These are phyloP conservation scores for Polychytrium aggregatum DNA, from an alignment of 192 early-diverging fungal genomes.

Conservation along the genomic window DNA sequence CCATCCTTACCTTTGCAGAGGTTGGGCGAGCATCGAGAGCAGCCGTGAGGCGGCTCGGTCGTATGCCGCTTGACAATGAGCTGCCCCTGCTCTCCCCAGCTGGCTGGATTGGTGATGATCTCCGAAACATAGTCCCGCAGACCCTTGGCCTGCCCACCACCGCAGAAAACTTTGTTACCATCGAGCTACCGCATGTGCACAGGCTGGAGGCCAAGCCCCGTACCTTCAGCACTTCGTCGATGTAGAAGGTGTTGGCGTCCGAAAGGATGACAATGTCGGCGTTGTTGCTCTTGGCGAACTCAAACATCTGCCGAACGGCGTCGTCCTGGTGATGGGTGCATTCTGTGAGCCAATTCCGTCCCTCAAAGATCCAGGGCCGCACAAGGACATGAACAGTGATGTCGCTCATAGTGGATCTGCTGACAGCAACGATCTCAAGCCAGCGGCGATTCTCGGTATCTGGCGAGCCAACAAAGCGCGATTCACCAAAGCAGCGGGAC, in stretches of 20 bases:
- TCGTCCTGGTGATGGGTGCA: too few relatives aligned
- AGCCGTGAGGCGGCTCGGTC: constrained; percentile 14
- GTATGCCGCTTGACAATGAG: constrained; percentile 6
- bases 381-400: too few relatives aligned
- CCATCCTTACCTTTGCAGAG: constrained; percentile 19
- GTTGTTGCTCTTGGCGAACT: neutral
- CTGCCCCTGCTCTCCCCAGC: constrained; percentile 7
- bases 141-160: constrained; percentile 18
- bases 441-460: too few relatives aligned
- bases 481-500: too few relatives aligned
- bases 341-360: too few relatives aligned
- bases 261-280: constrained; percentile 6
- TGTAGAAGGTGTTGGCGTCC: constrained; percentile 30
- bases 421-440: too few relatives aligned
- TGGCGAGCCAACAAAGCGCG: too few relatives aligned
- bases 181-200: too few relatives aligned
- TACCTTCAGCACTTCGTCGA: constrained; percentile 23
- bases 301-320: too few relatives aligned
- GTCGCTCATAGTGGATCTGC: too few relatives aligned
- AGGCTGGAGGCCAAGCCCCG: neutral
- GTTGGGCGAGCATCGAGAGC: constrained; percentile 18
- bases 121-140: constrained; percentile 15
- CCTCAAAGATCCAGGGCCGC: too few relatives aligned
- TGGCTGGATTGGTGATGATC: constrained; percentile 25
- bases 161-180: too few relatives aligned